Percentiles rank a stretch among this genome's conserved stretches.
Evolutionary conservation across 331 rosid genomes (phyloP).

Genomic region (Ulmus americana): DNA sequence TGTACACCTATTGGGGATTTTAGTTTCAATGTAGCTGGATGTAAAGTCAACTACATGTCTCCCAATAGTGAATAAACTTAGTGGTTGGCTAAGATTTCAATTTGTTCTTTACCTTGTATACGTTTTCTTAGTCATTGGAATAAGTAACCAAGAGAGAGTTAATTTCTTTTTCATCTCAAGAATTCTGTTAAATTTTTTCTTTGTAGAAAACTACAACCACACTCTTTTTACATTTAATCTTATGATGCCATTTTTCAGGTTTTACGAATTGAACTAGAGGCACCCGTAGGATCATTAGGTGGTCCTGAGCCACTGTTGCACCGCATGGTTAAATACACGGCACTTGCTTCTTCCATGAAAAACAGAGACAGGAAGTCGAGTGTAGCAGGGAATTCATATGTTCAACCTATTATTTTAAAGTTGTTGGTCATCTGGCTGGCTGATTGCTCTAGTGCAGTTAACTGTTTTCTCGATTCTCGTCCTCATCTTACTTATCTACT

Average conservation of each 20-base stretch:
- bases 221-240: constrained; percentile 10
- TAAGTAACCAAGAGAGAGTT: neutral
- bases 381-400: constrained; percentile 42
- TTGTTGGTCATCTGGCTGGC: constrained; percentile 76
- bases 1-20: neutral
- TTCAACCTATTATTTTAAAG: constrained; percentile 65
- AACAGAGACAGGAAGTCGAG: constrained; percentile 59
- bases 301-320: constrained; percentile 76
- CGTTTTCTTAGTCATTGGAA: neutral
- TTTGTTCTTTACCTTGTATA: neutral
- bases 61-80: neutral
- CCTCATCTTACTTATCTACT: constrained; percentile 85
- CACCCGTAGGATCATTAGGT: constrained; percentile 67
- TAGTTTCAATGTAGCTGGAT: neutral
- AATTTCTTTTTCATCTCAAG: neutral
- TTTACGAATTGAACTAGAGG: constrained; percentile 68
- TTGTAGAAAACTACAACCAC: neutral
- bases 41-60: neutral
- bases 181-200: neutral
- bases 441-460: constrained; percentile 74
- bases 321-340: constrained; percentile 77
- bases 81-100: neutral
- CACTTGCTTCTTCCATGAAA: constrained; percentile 76
- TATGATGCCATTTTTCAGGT: constrained; percentile 45
- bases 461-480: constrained; percentile 82